Conservation (phyloP, 768 basidiomycete genomes). For the Dioszegia hungarica region DNA sequence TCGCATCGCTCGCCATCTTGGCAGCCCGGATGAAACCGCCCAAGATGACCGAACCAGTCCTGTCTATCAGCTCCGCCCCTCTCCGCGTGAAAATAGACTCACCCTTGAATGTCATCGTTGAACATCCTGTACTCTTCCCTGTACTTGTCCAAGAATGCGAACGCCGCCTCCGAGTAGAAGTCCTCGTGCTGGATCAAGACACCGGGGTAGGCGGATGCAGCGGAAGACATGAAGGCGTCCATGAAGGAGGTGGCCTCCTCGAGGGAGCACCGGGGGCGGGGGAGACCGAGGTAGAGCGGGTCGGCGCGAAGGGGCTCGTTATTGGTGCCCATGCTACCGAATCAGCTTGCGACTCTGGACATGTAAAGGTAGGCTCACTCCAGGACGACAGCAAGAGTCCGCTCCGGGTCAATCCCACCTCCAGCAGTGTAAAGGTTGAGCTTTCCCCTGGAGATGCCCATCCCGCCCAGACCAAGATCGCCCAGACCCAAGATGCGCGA, state of each 20-base stretch:
- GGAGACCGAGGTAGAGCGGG: slow-evolving; percentile 81
- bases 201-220: slow-evolving; percentile 68
- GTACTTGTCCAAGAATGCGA: slow-evolving; percentile 73
- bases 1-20: slow-evolving; percentile 65
- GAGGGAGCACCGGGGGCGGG: slow-evolving; percentile 52
- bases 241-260: slow-evolving; percentile 67
- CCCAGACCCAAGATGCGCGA: slow-evolving; percentile 83
- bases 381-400: slow-evolving; percentile 37
- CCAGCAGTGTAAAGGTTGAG: slow-evolving; percentile 83
- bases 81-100: background rate
- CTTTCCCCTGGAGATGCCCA: slow-evolving; percentile 75
- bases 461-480: slow-evolving; percentile 51
- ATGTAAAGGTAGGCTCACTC: slow-evolving; percentile 26
- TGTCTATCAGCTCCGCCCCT: slow-evolving; percentile 33
- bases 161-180: slow-evolving; percentile 87
- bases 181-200: slow-evolving; percentile 80
- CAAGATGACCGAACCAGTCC: slow-evolving; percentile 86
- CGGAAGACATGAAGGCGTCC: slow-evolving; percentile 88
- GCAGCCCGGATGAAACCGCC: slow-evolving; percentile 83
- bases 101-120: slow-evolving; percentile 84
- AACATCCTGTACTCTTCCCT: slow-evolving; percentile 71
- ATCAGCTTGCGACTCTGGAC: background rate
- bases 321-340: slow-evolving; percentile 82
- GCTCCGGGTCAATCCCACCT: slow-evolving; percentile 58
- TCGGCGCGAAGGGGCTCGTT: slow-evolving; percentile 73